Base-by-base conservation (phyloP, 2,329 filamentous ascomycete genomes). In the Paracoccidioides lutzii region DNA sequence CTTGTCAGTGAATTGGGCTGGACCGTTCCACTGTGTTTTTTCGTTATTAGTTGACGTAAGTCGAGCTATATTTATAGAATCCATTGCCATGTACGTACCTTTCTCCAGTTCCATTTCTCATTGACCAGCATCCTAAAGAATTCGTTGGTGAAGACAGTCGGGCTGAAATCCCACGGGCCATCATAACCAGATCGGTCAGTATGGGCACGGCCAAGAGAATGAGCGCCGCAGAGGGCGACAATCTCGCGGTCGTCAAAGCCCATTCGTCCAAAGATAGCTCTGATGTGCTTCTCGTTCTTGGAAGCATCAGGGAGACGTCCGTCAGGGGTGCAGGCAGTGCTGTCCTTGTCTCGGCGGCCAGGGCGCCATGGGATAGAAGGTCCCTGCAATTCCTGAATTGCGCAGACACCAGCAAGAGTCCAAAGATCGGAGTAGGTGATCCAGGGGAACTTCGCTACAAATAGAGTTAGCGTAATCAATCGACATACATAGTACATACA, bases 231-330 rank as follows among this genome's bases (percentile, higher is more conserved):
- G 54, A 97, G 81, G 35, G 91, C 93, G 48, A 96, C 91, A 69
- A 97, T 97, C 75, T 96, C 90, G 67, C 87, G 87, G 75, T 98
- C 91, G 73, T 93, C 86, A 80, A 96, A 97, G 63, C 91, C 91
- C 91, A 97, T 97, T 70, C 91, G 89, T 73, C 84, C 82, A 75
- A 97, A 98, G 77, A 97, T 91, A 75, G 82, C 81, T 66, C 93
- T 86, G 65, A 97, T 81, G 75, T 97, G 91, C 68, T 83, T 81
- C 59, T 83, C 77, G 59, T 81, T 85, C 79, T 96, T 82, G 64
- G 82, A 72, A 53, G 80, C 91, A 70, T 98, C 90, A 60, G 90
- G 87, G 22, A 90, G 80, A 72, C 91, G 90, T 62, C 93, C 93
- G 67, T 96, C 90, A 52, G 93, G 93, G 33, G 93, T 95, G 81